Conservation (phyloP, 495 filamentous ascomycete genomes). For the Talaromyces ruber region DNA sequence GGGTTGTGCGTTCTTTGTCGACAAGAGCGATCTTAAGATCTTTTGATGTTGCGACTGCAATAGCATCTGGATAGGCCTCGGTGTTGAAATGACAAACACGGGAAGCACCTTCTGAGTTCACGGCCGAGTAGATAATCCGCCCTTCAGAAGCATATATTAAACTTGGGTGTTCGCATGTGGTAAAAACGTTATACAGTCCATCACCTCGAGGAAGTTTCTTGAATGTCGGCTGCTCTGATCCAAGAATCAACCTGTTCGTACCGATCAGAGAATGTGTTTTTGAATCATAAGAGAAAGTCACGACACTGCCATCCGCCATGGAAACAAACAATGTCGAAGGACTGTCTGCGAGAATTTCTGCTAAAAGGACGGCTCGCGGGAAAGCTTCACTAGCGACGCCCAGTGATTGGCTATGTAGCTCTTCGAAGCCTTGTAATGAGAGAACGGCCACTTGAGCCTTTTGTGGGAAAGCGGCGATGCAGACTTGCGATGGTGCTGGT, state of each 20-base stretch:
- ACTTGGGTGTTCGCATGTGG: conserved; percentile 87
- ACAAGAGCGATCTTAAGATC: conserved; percentile 76
- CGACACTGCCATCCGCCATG: conserved; percentile 90
- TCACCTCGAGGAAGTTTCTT: conserved; percentile 60
- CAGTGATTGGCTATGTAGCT: conserved; percentile 52
- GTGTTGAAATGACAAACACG: conserved; percentile 75
- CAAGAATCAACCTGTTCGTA: conserved; percentile 75
- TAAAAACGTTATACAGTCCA: conserved; percentile 72
- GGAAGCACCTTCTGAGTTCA: conserved; percentile 83
- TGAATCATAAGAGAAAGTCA: conserved; percentile 70
- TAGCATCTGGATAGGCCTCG: conserved; percentile 68
- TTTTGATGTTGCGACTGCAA: conserved; percentile 67
- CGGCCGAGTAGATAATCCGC: conserved; percentile 83
- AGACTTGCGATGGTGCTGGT: conserved; percentile 36
- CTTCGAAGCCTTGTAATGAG: conserved; percentile 51
- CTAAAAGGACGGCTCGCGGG: conserved; percentile 73
- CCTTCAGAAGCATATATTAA: conserved; percentile 86
- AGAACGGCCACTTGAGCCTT: conserved; percentile 66
- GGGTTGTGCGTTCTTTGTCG: conserved; percentile 77
- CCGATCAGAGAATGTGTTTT: conserved; percentile 50
- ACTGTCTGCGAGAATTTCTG: conserved; percentile 53
- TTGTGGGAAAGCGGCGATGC: conserved; percentile 79
- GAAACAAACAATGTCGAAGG: conserved; percentile 78
- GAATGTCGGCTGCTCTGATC: conserved; percentile 75
- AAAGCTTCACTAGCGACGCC: conserved; percentile 55